phyloP scores from a whole-genome alignment of 176 grass and related monocot species.

The Avena insularis region DNA sequence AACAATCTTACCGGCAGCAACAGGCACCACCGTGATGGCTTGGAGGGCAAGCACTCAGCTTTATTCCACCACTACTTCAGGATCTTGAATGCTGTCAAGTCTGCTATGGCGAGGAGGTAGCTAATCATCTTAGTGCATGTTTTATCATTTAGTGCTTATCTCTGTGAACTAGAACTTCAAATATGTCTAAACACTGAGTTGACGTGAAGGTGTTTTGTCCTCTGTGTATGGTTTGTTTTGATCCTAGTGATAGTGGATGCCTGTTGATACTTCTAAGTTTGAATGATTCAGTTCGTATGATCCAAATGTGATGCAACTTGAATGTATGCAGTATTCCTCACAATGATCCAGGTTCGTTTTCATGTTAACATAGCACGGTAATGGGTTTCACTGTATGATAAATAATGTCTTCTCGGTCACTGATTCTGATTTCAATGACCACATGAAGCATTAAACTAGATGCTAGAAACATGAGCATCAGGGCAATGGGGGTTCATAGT shows the following conservation, averaged over 20 bases:
- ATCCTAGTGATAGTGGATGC: too few relatives aligned
- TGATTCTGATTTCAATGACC: conserved; percentile 10
- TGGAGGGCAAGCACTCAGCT: conserved; percentile 72
- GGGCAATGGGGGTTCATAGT: background rate
- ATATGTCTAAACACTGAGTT: background rate
- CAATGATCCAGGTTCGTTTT: conserved; percentile 6
- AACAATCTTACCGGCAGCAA: too few relatives aligned
- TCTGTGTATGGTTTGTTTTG: too few relatives aligned
- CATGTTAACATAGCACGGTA: background rate
- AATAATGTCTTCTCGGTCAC: conserved; percentile 1
- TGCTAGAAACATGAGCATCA: background rate
- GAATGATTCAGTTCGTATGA: too few relatives aligned
- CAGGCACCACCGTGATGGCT: conserved; percentile 54
- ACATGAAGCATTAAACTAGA: conserved; percentile 15
- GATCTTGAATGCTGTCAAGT: conserved; percentile 62
- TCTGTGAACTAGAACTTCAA: background rate
- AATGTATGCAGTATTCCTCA: background rate
- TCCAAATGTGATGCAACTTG: too few relatives aligned
- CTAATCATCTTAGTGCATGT: background rate
- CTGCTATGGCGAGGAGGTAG: conserved; percentile 46
- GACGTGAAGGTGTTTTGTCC: background rate
- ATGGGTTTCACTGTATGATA: background rate
- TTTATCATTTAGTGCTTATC: background rate
- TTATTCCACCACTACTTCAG: conserved; percentile 72
- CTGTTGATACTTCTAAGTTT: too few relatives aligned